Evolutionary conservation across 495 filamentous ascomycete genomes (phyloP).

Genomic region (Aspergillus carlsbadensis): DNA sequence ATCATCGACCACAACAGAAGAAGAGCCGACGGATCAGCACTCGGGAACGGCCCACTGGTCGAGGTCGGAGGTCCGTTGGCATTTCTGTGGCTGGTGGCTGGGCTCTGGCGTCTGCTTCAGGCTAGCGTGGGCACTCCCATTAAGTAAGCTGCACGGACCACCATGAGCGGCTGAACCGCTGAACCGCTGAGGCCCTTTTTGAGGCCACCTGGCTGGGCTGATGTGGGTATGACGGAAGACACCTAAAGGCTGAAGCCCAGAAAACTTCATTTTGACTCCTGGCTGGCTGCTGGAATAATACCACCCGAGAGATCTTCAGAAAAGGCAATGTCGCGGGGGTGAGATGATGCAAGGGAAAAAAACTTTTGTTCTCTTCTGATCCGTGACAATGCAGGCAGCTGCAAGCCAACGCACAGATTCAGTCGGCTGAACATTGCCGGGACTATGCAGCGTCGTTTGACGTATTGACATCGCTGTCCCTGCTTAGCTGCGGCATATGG

Average conservation of each 20-base stretch:
- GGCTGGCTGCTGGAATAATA: neutral
- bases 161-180: too few relatives aligned
- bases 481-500: conserved; percentile 3
- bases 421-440: conserved; percentile 21
- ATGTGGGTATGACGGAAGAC: conserved; percentile 6
- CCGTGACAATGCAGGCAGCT: conserved; percentile 7
- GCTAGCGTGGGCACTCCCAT: conserved; percentile 10
- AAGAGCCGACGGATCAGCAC: conserved; percentile 29
- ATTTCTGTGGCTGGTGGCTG: conserved; percentile 17
- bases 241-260: too few relatives aligned
- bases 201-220: neutral
- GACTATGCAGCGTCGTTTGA: conserved; percentile 23
- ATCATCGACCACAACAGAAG: conserved; percentile 24
- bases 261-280: neutral
- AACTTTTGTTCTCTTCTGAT: neutral
- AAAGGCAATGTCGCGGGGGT: too few relatives aligned
- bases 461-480: conserved; percentile 10
- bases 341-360: neutral
- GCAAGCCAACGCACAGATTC: conserved; percentile 17
- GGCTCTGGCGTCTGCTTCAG: neutral
- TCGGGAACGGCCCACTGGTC: conserved; percentile 23
- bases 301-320: too few relatives aligned
- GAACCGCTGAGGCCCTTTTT: neutral
- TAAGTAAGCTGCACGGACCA: conserved; percentile 17
- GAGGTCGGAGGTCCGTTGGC: conserved; percentile 23